phyloP scores from a whole-genome alignment of 352 stramenopile genomes.

The Elongisporangium anandrum region DNA sequence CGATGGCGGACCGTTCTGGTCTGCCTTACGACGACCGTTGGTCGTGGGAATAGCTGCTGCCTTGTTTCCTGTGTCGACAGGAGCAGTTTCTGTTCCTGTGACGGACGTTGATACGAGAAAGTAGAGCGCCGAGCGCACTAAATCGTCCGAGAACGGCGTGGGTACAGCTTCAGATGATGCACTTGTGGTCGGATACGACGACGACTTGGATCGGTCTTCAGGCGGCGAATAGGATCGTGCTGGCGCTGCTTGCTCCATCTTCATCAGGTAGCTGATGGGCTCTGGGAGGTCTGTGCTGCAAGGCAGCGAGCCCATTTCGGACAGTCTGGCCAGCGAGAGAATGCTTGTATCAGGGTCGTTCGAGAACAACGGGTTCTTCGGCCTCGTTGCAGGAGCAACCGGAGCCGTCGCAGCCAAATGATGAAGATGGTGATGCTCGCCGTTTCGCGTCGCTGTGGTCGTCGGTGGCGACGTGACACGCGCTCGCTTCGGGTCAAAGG shows the following conservation, averaged over 20 bases:
- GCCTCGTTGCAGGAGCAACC: no score
- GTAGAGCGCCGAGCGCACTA: conserved; percentile 56
- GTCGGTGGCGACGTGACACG: conserved; percentile 2
- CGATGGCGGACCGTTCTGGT: conserved; percentile 1
- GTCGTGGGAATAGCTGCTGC: not conserved
- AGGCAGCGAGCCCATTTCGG: conserved; percentile 33
- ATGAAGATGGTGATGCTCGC: conserved; percentile 4
- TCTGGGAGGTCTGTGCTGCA: conserved; percentile 56
- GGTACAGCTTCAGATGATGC: conserved; percentile 2
- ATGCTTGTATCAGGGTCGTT: conserved; percentile 31
- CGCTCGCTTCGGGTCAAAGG: conserved; percentile 8
- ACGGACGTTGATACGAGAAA: conserved; percentile 56
- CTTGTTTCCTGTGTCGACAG: not conserved
- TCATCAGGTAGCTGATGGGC: conserved; percentile 59
- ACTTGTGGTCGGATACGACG: not conserved
- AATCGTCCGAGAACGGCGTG: conserved; percentile 54
- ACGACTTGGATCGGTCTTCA: not conserved
- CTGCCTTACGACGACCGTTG: not conserved
- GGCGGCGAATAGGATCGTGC: not conserved
- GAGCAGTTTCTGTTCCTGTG: conserved; percentile 25
- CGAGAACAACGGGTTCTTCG: conserved; percentile 56
- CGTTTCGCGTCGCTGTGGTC: not conserved
- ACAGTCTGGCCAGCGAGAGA: conserved; percentile 34
- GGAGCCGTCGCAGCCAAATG: not conserved
- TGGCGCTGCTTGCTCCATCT: conserved; percentile 8